A percentile compares a stretch with the other conserved stretches of the same genome.
phyloP scores from a whole-genome alignment of 2,329 filamentous ascomycete species.

The Diplodia corticola region DNA sequence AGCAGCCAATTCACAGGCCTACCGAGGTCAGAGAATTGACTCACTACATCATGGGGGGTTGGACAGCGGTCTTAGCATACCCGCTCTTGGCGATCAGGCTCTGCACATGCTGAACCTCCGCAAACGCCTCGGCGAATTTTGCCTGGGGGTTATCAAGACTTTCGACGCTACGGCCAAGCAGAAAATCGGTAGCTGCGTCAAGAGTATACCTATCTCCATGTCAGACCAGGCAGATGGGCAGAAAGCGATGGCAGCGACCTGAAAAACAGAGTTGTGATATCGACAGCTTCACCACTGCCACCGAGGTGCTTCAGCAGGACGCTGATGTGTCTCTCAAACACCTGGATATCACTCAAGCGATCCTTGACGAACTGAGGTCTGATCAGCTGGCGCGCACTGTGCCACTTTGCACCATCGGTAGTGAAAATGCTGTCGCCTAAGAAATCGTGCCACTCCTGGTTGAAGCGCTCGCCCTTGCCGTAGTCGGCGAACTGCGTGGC shows the following conservation, averaged over 20 bases:
- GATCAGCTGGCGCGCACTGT: constrained; percentile 75
- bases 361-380: constrained; percentile 85
- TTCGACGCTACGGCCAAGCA: constrained; percentile 74
- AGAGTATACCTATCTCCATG: constrained; percentile 60
- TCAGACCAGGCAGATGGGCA: neutral
- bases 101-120: constrained; percentile 74
- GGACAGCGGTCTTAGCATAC: constrained; percentile 35
- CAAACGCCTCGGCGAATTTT: constrained; percentile 79
- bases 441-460: constrained; percentile 72
- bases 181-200: constrained; percentile 82
- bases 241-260: constrained; percentile 40
- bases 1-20: constrained; percentile 63
- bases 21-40: neutral
- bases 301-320: constrained; percentile 68
- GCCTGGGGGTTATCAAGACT: constrained; percentile 59
- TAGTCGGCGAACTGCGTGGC: constrained; percentile 83
- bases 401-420: constrained; percentile 79
- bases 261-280: constrained; percentile 78
- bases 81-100: constrained; percentile 65
- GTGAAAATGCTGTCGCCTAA: constrained; percentile 70
- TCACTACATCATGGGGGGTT: neutral
- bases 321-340: constrained; percentile 77
- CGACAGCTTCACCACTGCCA: constrained; percentile 53
- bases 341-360: constrained; percentile 76
- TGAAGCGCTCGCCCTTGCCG: constrained; percentile 77